These are phyloP conservation scores for Centrapalus pauciflorus DNA, from an alignment of 129 eudicot species.

Conservation along the genomic window DNA sequence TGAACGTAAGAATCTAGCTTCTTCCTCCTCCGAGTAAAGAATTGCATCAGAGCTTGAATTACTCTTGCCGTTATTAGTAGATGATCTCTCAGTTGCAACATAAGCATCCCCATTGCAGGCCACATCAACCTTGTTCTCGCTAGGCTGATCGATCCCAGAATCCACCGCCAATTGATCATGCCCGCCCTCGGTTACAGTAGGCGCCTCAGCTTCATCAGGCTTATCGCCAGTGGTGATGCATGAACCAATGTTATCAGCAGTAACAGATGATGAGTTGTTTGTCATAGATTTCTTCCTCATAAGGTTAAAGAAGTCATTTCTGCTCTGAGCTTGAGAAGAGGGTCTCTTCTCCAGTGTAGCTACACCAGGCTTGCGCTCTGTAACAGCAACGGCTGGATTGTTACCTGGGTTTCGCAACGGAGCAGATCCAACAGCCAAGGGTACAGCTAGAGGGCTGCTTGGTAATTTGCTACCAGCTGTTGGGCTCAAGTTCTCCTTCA, in stretches of 20 bases:
- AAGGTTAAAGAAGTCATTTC: slow-evolving; percentile 83
- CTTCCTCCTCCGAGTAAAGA: slow-evolving; percentile 72
- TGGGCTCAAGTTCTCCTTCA: slow-evolving; percentile 61
- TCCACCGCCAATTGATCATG: slow-evolving; percentile 17
- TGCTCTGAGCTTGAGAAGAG: slow-evolving; percentile 66
- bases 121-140: slow-evolving; percentile 23
- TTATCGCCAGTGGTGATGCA: slow-evolving; percentile 40
- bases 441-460: slow-evolving; percentile 35
- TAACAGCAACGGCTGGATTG: slow-evolving; percentile 25
- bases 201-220: slow-evolving; percentile 38
- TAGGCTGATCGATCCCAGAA: slow-evolving; percentile 15
- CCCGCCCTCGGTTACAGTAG: slow-evolving; percentile 9
- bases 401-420: slow-evolving; percentile 34
- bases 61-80: slow-evolving; percentile 30
- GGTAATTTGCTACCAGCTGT: slow-evolving; percentile 33
- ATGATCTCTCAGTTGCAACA: slow-evolving; percentile 10
- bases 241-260: slow-evolving; percentile 33
- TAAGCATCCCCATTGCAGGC: slow-evolving; percentile 35
- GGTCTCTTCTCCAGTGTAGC: slow-evolving; percentile 53
- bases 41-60: slow-evolving; percentile 28
- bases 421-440: slow-evolving; percentile 48
- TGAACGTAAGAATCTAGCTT: slow-evolving; percentile 75
- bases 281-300: slow-evolving; percentile 77
- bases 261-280: slow-evolving; percentile 18
- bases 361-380: slow-evolving; percentile 51